Base-by-base conservation (phyloP, 208 protist genomes). In the Endotrypanum monterogeii region DNA sequence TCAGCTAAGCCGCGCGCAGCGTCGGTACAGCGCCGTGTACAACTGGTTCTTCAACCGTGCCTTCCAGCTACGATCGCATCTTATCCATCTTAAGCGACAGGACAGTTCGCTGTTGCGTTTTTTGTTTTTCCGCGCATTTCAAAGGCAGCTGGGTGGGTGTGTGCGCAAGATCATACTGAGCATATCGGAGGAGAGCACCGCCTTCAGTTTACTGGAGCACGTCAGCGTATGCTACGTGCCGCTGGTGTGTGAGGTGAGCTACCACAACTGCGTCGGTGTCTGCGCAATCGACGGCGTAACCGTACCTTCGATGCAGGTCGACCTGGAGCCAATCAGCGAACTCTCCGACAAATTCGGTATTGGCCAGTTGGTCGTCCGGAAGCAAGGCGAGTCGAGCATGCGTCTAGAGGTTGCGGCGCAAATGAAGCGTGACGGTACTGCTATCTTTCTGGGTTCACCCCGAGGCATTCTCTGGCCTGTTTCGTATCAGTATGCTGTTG, bases 211-310 rank as follows among this genome's bases (percentile, higher is more conserved):
- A 73, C 66, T 89, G 56, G 91, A 96, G 78, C 85, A 94, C 69
- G 89, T 96, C 82, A 78, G 83, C 14, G 87, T 97, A 4, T 96
- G 91, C 78, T 95, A 93, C 74, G 84, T 89, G 6, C 89, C 93
- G 28, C 77, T 83, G 48, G 71, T 95, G 54, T 91, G 89, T 32
- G 90, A 97, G 74, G 90, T 97, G 71, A 89, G 83, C 79, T 97
- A 90, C 73, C 76, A 85, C 11, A 86, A 89, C 61, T 76, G 79
- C 39, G 69, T 95, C 30, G 93, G 93, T 18, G 80, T 97, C 7
- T 87, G 82, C 71, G 85, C 87, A 37, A 74, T 96, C 39, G 93
- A 97, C 67, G 90, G 91, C 52, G 81, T 83, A 30, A 87, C 91
- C 11, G 86, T 83, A 25, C 93, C 93, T 1, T 73, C 77, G 60